These are phyloP conservation scores for Cyclospora cayetanensis DNA, from an alignment of 169 alveolate genomes.

Conservation along the genomic window DNA sequence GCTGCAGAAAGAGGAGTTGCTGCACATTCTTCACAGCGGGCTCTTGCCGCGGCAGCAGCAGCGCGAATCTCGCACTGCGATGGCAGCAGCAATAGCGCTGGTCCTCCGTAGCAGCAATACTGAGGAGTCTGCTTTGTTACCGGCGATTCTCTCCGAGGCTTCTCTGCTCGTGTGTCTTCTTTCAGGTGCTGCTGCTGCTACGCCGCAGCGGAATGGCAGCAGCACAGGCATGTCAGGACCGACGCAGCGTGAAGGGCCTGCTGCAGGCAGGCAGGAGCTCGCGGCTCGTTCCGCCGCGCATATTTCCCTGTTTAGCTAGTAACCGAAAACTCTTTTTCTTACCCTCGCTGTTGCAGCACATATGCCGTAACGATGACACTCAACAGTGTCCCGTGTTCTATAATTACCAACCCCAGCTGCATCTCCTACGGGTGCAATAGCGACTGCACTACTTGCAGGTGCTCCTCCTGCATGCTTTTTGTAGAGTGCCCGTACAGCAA, in stretches of 20 bases:
- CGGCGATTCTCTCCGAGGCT: constrained; percentile 3
- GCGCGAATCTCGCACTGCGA: constrained; percentile 17
- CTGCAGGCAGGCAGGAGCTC: background rate
- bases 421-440: no score
- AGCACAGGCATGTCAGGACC: background rate
- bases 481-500: background rate
- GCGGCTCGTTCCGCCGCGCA: background rate
- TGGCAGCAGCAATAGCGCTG: constrained; percentile 29
- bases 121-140: background rate
- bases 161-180: constrained; percentile 39
- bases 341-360: background rate
- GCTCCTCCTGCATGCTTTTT: background rate
- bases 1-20: constrained; percentile 47
- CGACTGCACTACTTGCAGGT: no score
- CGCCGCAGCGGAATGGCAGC: background rate
- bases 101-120: constrained; percentile 26
- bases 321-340: background rate
- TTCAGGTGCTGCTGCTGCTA: constrained; percentile 17
- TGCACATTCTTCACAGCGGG: background rate
- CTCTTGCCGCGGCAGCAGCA: background rate
- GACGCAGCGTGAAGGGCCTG: background rate
- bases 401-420: no score
- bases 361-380: no score
- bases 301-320: constrained; percentile 22
- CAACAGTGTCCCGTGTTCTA: no score